Evolutionary conservation across 495 filamentous ascomycete genomes (phyloP), one percentile per base, ranked within the genome.

Genomic region (Neohortaea acidophila): DNA sequence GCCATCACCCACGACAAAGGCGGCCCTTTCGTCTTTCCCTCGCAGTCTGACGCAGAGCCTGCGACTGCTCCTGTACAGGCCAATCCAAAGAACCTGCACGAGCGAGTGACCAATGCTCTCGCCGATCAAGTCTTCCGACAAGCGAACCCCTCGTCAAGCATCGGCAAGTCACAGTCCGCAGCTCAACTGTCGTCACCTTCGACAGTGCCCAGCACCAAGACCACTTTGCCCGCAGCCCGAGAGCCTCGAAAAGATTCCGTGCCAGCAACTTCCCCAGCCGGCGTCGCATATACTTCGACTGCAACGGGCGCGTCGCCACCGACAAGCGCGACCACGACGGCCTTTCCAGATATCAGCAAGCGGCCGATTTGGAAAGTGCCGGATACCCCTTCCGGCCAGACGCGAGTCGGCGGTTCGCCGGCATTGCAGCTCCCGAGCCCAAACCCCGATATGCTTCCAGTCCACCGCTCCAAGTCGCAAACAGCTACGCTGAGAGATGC

Each of bases 241-340:
- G n/a, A n/a, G n/a, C n/a, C n/a, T n/a, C n/a, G n/a, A n/a, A n/a
- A n/a, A n/a, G n/a, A n/a, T n/a, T n/a, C n/a, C n/a, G n/a, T n/a
- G n/a, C n/a, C n/a, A n/a, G n/a, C n/a, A n/a, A n/a, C n/a, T n/a
- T n/a, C n/a, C n/a, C n/a, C n/a, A n/a, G n/a, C n/a, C n/a, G n/a
- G n/a, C n/a, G n/a, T n/a, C n/a, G n/a, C n/a, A 9, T 52, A 52
- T 23, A 49, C 19, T 12, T 94, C 89, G 2, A 89, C 77, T 10
- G 89, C 86, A 22, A 92, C 84, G 2, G 92, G 91, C 81, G 93
- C 87, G 19, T 79, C 77, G 14, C 65, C 81, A 6, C 66, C 71
- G n/a, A 69, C 75, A 17, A 72, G 75, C 25, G 19, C 38, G 0
- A 33, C 34, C 14, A 52, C 62, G 44, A 45, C 57, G 17, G 62